Percentiles rank a stretch among this genome's conserved stretches.
phyloP scores from a whole-genome alignment of 441 rosid genomes.

The California macrophylla region DNA sequence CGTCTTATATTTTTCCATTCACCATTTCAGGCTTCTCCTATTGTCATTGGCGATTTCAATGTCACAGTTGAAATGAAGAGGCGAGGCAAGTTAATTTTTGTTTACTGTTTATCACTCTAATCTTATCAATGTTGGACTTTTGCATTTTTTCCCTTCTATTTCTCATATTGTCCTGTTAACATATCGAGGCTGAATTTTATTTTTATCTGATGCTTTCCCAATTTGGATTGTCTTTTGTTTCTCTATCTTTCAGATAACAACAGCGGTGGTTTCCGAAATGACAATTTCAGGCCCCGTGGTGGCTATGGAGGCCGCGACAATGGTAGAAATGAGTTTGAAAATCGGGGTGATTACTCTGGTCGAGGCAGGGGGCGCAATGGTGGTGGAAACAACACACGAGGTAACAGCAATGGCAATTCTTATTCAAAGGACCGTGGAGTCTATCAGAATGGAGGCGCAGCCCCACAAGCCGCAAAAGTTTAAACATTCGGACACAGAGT shows the following conservation, averaged over 20 bases:
- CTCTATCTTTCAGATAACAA: constrained; percentile 26
- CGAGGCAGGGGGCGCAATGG: constrained; percentile 28
- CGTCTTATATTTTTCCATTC: constrained; percentile 3
- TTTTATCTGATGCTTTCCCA: too few relatives aligned
- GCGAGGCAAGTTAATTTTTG: constrained; percentile 38
- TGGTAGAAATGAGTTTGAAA: constrained; percentile 32
- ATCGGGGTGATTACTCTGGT: constrained; percentile 31
- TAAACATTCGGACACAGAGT: background rate
- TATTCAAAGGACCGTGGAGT: constrained; percentile 18
- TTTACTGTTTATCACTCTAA: background rate
- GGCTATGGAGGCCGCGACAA: constrained; percentile 36
- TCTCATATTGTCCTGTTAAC: too few relatives aligned
- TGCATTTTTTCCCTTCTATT: too few relatives aligned
- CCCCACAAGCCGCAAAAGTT: background rate
- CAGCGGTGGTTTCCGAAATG: constrained; percentile 35
- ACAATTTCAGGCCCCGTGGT: constrained; percentile 34
- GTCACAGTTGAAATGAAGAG: constrained; percentile 53
- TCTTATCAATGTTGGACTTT: too few relatives aligned
- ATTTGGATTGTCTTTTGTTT: background rate
- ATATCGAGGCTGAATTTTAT: background rate
- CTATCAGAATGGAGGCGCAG: constrained; percentile 29
- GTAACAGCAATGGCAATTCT: background rate
- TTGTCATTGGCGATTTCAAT: constrained; percentile 40
- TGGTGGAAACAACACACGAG: background rate
- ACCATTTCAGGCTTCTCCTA: constrained; percentile 38